These are phyloP conservation scores for Candida ipomoeae DNA, from an alignment of 805 yeast species.

Conservation along the genomic window DNA sequence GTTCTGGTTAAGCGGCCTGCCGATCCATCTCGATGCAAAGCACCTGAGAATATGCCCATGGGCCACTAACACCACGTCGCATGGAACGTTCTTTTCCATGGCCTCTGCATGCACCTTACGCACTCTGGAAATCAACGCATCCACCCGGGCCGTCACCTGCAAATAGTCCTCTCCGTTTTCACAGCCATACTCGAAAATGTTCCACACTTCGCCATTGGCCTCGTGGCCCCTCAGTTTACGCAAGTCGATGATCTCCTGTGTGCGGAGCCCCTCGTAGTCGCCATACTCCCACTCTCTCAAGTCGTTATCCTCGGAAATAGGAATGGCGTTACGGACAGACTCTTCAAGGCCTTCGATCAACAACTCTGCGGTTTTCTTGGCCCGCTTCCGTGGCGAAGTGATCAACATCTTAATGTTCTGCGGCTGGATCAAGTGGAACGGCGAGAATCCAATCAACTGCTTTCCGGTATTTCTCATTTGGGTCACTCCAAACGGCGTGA, in stretches of 20 bases:
- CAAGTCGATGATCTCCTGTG: conserved; percentile 59
- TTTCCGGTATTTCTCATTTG: conserved; percentile 76
- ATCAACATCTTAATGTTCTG: conserved; percentile 57
- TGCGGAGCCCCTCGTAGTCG: conserved; percentile 82
- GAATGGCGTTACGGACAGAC: conserved; percentile 39
- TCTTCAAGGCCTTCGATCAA: conserved; percentile 49
- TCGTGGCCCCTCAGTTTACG: conserved; percentile 58
- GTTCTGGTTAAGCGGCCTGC: conserved; percentile 51
- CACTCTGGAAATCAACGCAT: conserved; percentile 62
- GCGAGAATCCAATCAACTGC: conserved; percentile 55
- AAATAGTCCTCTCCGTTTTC: conserved; percentile 76
- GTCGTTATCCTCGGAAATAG: conserved; percentile 53
- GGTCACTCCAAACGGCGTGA: conserved; percentile 72
- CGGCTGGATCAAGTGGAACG: conserved; percentile 59
- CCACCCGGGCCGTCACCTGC: conserved; percentile 69
- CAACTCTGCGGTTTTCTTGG: conserved; percentile 67
- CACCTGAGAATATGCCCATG: conserved; percentile 93
- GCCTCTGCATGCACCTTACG: conserved; percentile 55
- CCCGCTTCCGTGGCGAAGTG: conserved; percentile 79
- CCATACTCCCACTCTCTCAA: conserved; percentile 96
- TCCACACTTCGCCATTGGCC: conserved; percentile 50
- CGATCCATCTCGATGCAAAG: conserved; percentile 86
- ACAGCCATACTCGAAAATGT: conserved; percentile 90
- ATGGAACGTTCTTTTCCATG: conserved; percentile 45
- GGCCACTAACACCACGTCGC: conserved; percentile 80